Evolutionary conservation across 1,284 basidiomycete species (phyloP).

Genomic region (Phlebopus sp.): DNA sequence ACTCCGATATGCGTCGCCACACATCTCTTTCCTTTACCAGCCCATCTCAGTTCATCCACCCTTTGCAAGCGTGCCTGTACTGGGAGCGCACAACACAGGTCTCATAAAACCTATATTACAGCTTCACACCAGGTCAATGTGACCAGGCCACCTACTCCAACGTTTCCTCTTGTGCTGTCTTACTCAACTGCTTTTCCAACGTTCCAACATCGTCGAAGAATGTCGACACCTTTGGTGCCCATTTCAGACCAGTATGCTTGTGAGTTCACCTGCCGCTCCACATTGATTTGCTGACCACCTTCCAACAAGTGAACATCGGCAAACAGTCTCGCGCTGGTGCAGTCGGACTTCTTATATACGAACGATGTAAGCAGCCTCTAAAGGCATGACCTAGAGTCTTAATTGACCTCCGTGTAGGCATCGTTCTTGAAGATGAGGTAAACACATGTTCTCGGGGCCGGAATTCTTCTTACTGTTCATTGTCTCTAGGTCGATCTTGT

Average conservation of each 20-base stretch:
- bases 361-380: conserved; percentile 12
- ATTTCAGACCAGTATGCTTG: neutral
- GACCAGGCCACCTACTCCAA: too few species aligned
- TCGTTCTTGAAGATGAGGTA: conserved; percentile 10
- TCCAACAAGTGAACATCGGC: conserved; percentile 12
- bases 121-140: too few species aligned
- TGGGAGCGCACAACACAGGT: too few species aligned
- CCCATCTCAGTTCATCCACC: too few species aligned
- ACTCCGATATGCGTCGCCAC: neutral
- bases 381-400: neutral
- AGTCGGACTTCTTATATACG: conserved; percentile 16
- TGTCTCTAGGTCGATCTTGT: conserved; percentile 14
- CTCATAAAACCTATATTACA: too few species aligned
- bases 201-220: neutral
- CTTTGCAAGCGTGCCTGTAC: too few species aligned
- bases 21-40: too few species aligned
- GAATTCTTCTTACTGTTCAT: neutral
- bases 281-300: neutral
- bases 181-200: too few species aligned
- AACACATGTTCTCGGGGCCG: too few species aligned
- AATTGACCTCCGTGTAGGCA: neutral
- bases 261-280: neutral
- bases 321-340: conserved; percentile 17
- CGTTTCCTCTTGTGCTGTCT: too few species aligned
- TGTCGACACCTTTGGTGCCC: neutral